Conservation (phyloP, 345 rosid species). For the Arabidopsis thaliana region DNA sequence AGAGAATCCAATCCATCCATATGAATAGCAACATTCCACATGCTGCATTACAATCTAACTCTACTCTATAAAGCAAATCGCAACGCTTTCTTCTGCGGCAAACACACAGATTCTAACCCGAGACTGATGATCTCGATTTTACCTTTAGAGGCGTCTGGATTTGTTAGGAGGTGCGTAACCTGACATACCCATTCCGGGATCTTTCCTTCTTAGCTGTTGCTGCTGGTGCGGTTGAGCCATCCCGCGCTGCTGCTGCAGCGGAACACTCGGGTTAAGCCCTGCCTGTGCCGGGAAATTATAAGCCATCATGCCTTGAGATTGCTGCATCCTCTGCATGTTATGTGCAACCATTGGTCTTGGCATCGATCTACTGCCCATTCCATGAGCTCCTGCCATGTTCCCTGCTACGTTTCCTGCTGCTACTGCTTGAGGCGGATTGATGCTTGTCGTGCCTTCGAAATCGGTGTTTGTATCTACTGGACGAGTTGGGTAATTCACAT, state of each 20-base stretch:
- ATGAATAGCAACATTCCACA: slow-evolving; percentile 33
- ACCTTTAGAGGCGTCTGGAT: slow-evolving; percentile 67
- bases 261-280: slow-evolving; percentile 81
- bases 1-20: slow-evolving; percentile 18
- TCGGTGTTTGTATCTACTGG: slow-evolving; percentile 88
- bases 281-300: slow-evolving; percentile 72
- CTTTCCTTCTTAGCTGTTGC: slow-evolving; percentile 83
- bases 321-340: slow-evolving; percentile 89
- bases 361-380: slow-evolving; percentile 62
- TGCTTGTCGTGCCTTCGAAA: slow-evolving; percentile 92
- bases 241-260: slow-evolving; percentile 82
- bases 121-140: neutral
- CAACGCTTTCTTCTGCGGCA: slow-evolving; percentile 10
- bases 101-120: slow-evolving; percentile 11
- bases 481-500: slow-evolving; percentile 80
- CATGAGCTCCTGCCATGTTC: slow-evolving; percentile 70
- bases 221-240: slow-evolving; percentile 73
- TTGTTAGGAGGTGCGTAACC: slow-evolving; percentile 92
- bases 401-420: slow-evolving; percentile 68
- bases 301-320: slow-evolving; percentile 67
- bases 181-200: slow-evolving; percentile 77
- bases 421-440: slow-evolving; percentile 81
- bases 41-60: slow-evolving; percentile 30
- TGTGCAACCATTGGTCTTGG: slow-evolving; percentile 72
- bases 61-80: slow-evolving; percentile 20